Percentiles rank a stretch among this genome's conserved stretches.
phyloP scores from a whole-genome alignment of 208 protist genomes.

The Wallacemonas sp. region DNA sequence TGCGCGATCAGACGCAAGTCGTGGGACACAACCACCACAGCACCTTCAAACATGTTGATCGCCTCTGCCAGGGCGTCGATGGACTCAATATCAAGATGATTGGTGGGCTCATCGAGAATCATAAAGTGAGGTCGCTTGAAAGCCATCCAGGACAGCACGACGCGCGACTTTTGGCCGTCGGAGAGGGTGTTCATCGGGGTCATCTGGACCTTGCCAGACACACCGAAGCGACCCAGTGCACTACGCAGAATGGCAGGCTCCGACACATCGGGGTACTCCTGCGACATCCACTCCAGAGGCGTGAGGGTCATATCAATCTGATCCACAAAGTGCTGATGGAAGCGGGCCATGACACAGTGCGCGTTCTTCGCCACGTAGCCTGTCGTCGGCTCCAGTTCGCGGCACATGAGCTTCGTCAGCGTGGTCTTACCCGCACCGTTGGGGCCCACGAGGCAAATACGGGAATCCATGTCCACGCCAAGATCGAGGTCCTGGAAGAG shows the following conservation, averaged over 20 bases:
- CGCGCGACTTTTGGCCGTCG: conserved; percentile 97
- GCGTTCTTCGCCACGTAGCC: conserved; percentile 93
- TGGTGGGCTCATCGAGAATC: conserved; percentile 98
- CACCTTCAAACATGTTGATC: conserved; percentile 92
- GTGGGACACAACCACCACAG: conserved; percentile 96
- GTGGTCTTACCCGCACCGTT: conserved; percentile 98
- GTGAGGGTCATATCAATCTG: conserved; percentile 93
- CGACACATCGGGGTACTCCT: conserved; percentile 90
- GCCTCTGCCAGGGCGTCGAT: conserved; percentile 95
- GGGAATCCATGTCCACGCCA: conserved; percentile 94
- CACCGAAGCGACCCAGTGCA: conserved; percentile 94
- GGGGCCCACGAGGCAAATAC: conserved; percentile 96
- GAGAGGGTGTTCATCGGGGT: conserved; percentile 93
- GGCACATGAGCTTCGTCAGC: conserved; percentile 95
- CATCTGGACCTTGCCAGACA: conserved; percentile 90
- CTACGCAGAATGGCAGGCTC: conserved; percentile 89
- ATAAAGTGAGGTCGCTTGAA: conserved; percentile 95
- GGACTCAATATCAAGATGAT: conserved; percentile 97
- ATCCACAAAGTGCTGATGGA: conserved; percentile 97
- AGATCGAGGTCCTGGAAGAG: conserved; percentile 93
- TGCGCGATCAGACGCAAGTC: conserved; percentile 96
- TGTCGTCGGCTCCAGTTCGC: conserved; percentile 87
- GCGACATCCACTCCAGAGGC: conserved; percentile 94
- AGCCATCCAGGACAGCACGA: conserved; percentile 95
- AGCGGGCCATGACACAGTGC: conserved; percentile 93